Base-by-base conservation (phyloP, 2,329 filamentous ascomycete species). In the Fusarium cyanostomum region DNA sequence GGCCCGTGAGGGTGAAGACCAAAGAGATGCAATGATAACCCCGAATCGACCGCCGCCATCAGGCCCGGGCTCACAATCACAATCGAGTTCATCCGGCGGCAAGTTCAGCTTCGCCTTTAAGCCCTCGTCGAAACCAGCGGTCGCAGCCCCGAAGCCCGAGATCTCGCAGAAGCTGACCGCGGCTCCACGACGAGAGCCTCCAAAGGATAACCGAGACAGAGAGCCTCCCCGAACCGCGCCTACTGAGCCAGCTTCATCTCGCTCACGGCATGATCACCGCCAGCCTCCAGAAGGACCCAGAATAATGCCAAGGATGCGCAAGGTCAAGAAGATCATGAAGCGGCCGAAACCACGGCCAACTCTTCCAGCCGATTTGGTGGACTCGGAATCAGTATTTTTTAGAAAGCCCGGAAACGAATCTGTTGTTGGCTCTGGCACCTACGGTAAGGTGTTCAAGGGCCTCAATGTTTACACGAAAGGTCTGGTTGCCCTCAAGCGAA, bases 81-180 rank as follows among this genome's bases (percentile, higher is more conserved):
- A 82, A 27, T 77, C 79, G 5, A 74, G 75, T 13, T 75, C 78
- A 2, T 78, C 80, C 51, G 87, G 87, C 33, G 86, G 87, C 39
- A 95, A 94, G 77, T 96, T 97, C 72, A 96, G 92, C 74, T 98
- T 98, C 75, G 92, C 93, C 2, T 92, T 98, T 76, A 97, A 97
- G 74, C 85, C 89, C 9, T 85, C 90, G 37, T 84, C 82, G 10
- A 89, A 89, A 67, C 79, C 82, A 8, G 77, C 82, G 3, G 78
- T 85, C 12, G 78, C 86, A 8, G 80, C 81, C 11, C 86, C 86
- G 4, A 88, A 89, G 63, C 85, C 84, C 3, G 87, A 89, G 65
- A 89, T 89, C 50, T 88, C 87, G 0, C 85, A 87, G 64, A 89
- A 89, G 68, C 84, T 89, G 54, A 94, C 90, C 72, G 86, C 88